phyloP scores from a whole-genome alignment of 371 early-diverging fungal genomes.

The Dichotomocladium elegans region DNA sequence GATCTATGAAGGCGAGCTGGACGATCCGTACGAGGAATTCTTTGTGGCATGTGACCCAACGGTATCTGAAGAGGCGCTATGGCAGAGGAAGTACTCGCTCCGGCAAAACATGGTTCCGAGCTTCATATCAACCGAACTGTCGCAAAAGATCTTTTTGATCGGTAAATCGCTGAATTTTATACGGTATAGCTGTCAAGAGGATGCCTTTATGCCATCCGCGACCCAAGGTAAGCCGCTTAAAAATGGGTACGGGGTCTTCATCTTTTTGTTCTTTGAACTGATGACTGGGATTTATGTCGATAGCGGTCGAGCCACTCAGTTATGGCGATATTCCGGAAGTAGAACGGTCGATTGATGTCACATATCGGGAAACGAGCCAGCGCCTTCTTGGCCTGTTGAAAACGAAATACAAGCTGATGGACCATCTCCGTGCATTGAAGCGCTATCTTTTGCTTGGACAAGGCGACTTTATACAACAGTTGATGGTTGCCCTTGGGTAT shows the following conservation, averaged over 20 bases:
- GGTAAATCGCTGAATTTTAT: slow-evolving; percentile 95
- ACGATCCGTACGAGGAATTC: slow-evolving; percentile 92
- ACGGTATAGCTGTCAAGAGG: slow-evolving; percentile 80
- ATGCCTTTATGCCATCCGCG: slow-evolving; percentile 16
- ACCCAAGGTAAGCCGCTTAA: not conserved
- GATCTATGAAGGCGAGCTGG: slow-evolving; percentile 93
- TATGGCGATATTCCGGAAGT: slow-evolving; percentile 73
- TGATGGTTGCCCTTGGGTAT: slow-evolving; percentile 84
- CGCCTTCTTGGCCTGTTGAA: slow-evolving; percentile 71
- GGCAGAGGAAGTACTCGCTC: slow-evolving; percentile 77
- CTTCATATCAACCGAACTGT: slow-evolving; percentile 72
- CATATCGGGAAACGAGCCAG: slow-evolving; percentile 68
- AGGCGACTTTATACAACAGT: slow-evolving; percentile 91
- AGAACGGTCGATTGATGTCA: slow-evolving; percentile 71
- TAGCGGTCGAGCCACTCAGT: slow-evolving; percentile 39
- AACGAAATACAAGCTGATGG: slow-evolving; percentile 73
- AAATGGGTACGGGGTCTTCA: not conserved
- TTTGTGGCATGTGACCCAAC: slow-evolving; percentile 67
- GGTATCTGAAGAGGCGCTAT: slow-evolving; percentile 67
- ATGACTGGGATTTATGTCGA: not conserved
- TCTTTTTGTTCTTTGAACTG: not conserved
- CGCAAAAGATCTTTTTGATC: slow-evolving; percentile 88
- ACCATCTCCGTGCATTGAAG: slow-evolving; percentile 84
- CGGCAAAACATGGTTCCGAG: slow-evolving; percentile 80
- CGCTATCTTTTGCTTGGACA: slow-evolving; percentile 89